phyloP scores from a whole-genome alignment of 768 basidiomycete species.

The Suillus luteus region DNA sequence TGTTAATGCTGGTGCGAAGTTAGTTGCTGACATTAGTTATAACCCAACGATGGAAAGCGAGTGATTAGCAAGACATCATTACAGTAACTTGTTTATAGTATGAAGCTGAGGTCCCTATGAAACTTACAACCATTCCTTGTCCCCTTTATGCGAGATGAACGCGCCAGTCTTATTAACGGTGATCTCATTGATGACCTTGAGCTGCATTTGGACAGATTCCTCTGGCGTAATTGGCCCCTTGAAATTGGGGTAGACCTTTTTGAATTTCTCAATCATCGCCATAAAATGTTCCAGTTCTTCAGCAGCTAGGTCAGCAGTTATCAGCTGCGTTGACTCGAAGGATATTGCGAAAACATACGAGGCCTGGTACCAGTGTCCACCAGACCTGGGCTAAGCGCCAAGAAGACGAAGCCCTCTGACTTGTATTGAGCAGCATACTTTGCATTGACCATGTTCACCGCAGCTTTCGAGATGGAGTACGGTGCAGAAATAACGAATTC shows the following conservation, averaged over 20 bases:
- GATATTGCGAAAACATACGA: constrained; percentile 6
- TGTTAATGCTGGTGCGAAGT: background rate
- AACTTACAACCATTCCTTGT: constrained; percentile 26
- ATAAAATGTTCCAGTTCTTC: constrained; percentile 7
- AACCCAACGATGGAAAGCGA: background rate
- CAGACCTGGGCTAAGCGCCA: constrained; percentile 40
- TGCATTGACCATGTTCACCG: constrained; percentile 37
- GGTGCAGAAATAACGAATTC: constrained; percentile 16
- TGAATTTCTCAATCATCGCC: constrained; percentile 18
- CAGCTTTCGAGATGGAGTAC: constrained; percentile 42
- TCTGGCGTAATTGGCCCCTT: constrained; percentile 23
- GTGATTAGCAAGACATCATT: background rate
- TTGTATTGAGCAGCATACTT: constrained; percentile 38
- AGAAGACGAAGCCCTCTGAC: constrained; percentile 37
- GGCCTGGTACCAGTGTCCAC: constrained; percentile 24
- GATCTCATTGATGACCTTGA: constrained; percentile 19
- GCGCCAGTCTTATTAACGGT: constrained; percentile 20
- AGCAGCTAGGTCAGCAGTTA: constrained; percentile 10
- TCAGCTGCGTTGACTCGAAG: constrained; percentile 5
- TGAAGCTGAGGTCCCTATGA: background rate
- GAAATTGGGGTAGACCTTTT: constrained; percentile 16
- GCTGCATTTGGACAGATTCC: constrained; percentile 19
- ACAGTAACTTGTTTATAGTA: constrained; percentile 2
- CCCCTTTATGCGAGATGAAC: constrained; percentile 27
- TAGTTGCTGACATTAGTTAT: background rate